Evolutionary conservation across 805 yeast genomes (phyloP), one percentile per base, ranked within the genome.

Genomic region (Nakazawaea ernobii): DNA sequence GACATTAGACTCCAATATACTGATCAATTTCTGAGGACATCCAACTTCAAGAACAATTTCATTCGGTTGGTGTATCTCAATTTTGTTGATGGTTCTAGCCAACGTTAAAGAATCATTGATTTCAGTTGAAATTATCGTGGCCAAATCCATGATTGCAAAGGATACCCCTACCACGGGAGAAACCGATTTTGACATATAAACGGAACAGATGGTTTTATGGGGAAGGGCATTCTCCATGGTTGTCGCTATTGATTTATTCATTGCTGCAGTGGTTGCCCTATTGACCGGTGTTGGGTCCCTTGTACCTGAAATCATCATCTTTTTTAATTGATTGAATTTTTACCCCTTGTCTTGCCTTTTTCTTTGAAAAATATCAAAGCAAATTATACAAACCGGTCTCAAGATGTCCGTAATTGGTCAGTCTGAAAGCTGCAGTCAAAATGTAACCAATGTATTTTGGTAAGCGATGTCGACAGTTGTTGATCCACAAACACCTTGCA

Each of bases 81-180:
- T 43, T 48, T 68, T 69, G 49, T 74, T 73, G 8, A 74, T 55
- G 0, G 76, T 70, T 39, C 77, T 57, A 2, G 73, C 71, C 47
- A 62, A 73, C 0, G 76, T 73, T 51, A 69, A 76, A 0, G 79
- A 68, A 52, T 74, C 80, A 15, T 65, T 56, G 11, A 68, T 59
- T 11, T 65, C 66, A 11, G 71, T 62, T 15, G 70, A 45, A 2
- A 59, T 59, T 48, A 74, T 47, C 32, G 60, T 66, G 4, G 75
- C 76, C 0, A 71, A 68, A 32, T 58, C 62, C 11, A 65, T 55
- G 43, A 68, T 61, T 4, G 71, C 46, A 36, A 71, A 61, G 40
- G 75, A 70, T 4, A 72, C 43, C 2, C 78, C 79, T 8, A 74
- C 64, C 2, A 36, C 46, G 1, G 64, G 59, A 0, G 57, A 45